These are phyloP conservation scores for Trichothecium sympodiale DNA, from an alignment of 2,329 filamentous ascomycete genomes.

Conservation along the genomic window DNA sequence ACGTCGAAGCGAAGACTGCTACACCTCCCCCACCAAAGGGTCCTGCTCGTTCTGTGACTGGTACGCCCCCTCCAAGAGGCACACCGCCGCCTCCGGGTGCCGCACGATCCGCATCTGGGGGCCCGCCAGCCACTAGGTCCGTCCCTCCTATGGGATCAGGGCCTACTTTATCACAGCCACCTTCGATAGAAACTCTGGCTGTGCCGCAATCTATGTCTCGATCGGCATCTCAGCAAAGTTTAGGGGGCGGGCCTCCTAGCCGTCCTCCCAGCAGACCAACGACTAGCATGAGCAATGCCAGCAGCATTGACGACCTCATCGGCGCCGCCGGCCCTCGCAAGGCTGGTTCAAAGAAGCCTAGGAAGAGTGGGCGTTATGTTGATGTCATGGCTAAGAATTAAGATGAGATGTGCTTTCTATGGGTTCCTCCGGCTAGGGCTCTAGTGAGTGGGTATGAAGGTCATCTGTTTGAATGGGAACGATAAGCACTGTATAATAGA, in stretches of 20 bases:
- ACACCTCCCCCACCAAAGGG: slow-evolving; percentile 72
- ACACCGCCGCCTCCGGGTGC: slow-evolving; percentile 19
- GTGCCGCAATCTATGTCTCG: slow-evolving; percentile 31
- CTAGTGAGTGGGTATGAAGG: background rate
- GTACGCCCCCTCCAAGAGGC: slow-evolving; percentile 29
- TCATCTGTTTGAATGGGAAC: slow-evolving; percentile 1
- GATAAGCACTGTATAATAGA: slow-evolving; percentile 4
- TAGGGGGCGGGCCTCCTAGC: slow-evolving; percentile 24
- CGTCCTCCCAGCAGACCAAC: slow-evolving; percentile 58
- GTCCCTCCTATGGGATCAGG: slow-evolving; percentile 20
- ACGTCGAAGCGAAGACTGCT: slow-evolving; percentile 44
- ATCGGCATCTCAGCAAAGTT: slow-evolving; percentile 35
- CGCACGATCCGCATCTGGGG: slow-evolving; percentile 10
- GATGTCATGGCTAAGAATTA: slow-evolving; percentile 76
- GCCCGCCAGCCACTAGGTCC: slow-evolving; percentile 12
- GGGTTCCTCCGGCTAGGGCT: background rate
- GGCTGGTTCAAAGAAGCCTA: slow-evolving; percentile 52
- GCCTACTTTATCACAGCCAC: slow-evolving; percentile 14
- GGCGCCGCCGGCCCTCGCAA: slow-evolving; percentile 64
- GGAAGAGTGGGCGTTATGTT: slow-evolving; percentile 81
- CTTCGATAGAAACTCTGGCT: slow-evolving; percentile 25
- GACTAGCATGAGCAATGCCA: slow-evolving; percentile 83
- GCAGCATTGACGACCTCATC: slow-evolving; percentile 86
- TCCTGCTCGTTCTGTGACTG: slow-evolving; percentile 39
- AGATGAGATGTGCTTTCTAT: no score